phyloP scores from a whole-genome alignment of 1,284 basidiomycete genomes.

The Malassezia globosa region DNA sequence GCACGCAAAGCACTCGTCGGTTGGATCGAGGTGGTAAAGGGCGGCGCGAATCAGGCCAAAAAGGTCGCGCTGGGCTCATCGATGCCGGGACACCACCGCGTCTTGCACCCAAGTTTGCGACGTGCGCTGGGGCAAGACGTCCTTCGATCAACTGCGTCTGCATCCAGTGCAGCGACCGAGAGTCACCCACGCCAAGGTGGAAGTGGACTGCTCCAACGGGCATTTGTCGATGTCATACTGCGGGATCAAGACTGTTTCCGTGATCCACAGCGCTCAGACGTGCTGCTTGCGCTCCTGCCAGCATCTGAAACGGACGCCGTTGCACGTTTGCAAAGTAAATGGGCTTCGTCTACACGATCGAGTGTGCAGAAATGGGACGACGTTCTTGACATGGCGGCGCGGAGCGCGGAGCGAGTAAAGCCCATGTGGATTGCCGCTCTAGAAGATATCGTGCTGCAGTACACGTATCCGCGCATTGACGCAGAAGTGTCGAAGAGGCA shows the following conservation, averaged over 20 bases:
- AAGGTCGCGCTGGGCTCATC: slow-evolving; percentile 59
- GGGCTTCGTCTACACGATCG: slow-evolving; percentile 50
- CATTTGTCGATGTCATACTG: slow-evolving; percentile 64
- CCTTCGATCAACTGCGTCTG: not conserved
- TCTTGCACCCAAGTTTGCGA: slow-evolving; percentile 37
- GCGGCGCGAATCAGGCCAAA: slow-evolving; percentile 67
- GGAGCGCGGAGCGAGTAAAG: slow-evolving; percentile 38
- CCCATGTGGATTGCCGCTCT: slow-evolving; percentile 36
- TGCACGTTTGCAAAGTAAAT: slow-evolving; percentile 53
- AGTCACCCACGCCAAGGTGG: not conserved
- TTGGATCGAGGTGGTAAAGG: slow-evolving; percentile 73
- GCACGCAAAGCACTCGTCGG: slow-evolving; percentile 73
- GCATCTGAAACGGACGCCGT: slow-evolving; percentile 30
- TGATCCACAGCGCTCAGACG: slow-evolving; percentile 61
- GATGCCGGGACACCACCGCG: slow-evolving; percentile 55
- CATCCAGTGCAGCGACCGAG: not conserved
- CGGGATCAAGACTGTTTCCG: slow-evolving; percentile 77
- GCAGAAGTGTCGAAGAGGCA: slow-evolving; percentile 92
- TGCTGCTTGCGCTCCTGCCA: slow-evolving; percentile 65
- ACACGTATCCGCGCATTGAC: slow-evolving; percentile 91
- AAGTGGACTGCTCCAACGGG: slow-evolving; percentile 51
- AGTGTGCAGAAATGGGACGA: slow-evolving; percentile 62
- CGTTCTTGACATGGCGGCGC: slow-evolving; percentile 48
- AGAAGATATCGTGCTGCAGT: slow-evolving; percentile 82
- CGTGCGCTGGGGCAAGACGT: slow-evolving; percentile 33